phyloP scores from a whole-genome alignment of 208 protist species.

The Blechomonas ayalai region DNA sequence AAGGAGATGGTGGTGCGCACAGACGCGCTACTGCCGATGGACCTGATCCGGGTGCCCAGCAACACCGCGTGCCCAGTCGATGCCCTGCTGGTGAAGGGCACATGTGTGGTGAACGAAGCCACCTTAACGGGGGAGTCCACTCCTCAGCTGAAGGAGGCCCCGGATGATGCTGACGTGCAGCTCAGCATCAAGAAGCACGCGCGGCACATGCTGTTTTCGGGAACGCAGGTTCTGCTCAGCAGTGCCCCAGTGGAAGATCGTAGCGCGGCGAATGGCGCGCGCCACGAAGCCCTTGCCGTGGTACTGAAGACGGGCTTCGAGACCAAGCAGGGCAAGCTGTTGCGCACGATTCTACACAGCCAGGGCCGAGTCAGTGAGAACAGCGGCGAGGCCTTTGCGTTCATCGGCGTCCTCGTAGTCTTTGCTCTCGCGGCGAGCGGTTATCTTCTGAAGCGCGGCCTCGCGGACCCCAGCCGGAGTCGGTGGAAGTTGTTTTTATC shows the following conservation, averaged over 20 bases:
- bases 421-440: conserved; percentile 93
- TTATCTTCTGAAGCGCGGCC: conserved; percentile 93
- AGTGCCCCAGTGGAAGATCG: conserved; percentile 50
- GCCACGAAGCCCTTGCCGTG: conserved; percentile 73
- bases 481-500: conserved; percentile 97
- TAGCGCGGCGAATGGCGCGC: background rate
- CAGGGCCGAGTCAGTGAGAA: conserved; percentile 94
- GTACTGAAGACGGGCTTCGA: conserved; percentile 99
- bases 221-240: conserved; percentile 92
- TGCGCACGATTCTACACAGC: conserved; percentile 91
- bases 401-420: conserved; percentile 96
- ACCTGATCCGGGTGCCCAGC: conserved; percentile 89
- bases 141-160: conserved; percentile 95
- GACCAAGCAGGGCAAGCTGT: conserved; percentile 96
- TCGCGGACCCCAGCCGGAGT: conserved; percentile 68
- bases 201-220: conserved; percentile 91
- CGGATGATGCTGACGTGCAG: conserved; percentile 50
- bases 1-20: conserved; percentile 52
- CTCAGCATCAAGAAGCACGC: conserved; percentile 88
- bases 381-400: conserved; percentile 92
- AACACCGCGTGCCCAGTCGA: conserved; percentile 91
- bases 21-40: conserved; percentile 89
- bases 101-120: conserved; percentile 97
- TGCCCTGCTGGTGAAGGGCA: conserved; percentile 92
- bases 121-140: conserved; percentile 99